phyloP scores from a whole-genome alignment of 306 rosid species.

The Hippophae tibetana region DNA sequence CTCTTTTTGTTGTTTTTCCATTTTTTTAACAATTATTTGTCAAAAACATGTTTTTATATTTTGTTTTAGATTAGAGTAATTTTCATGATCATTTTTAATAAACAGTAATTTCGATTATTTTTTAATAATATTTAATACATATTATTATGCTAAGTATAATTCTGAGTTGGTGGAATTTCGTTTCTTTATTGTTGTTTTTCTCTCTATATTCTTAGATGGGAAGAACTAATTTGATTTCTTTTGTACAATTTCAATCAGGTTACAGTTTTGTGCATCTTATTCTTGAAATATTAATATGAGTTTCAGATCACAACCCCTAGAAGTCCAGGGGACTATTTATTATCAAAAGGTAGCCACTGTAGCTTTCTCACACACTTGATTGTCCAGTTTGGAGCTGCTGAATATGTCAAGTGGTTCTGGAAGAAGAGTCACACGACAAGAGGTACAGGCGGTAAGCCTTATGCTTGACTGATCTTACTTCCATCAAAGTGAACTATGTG shows the following conservation, averaged over 20 bases:
- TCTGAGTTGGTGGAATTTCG: no score
- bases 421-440: slow-evolving; percentile 73
- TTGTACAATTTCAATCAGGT: slow-evolving; percentile 5
- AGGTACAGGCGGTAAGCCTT: slow-evolving; percentile 76
- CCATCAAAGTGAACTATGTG: not conserved
- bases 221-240: slow-evolving; percentile 9
- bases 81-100: no score
- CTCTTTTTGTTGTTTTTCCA: no score
- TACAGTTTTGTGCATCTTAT: not conserved
- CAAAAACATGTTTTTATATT: no score
- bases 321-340: slow-evolving; percentile 1
- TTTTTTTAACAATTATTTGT: no score
- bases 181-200: no score
- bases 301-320: not conserved
- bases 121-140: no score
- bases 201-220: not conserved
- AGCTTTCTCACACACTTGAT: slow-evolving; percentile 9
- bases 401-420: slow-evolving; percentile 72
- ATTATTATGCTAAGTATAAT: no score
- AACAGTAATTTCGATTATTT: no score
- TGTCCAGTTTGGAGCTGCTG: slow-evolving; percentile 6
- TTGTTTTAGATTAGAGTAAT: no score
- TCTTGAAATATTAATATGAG: not conserved
- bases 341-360: slow-evolving; percentile 1
- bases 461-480: slow-evolving; percentile 1